These are phyloP conservation scores for Peterozyma xylosa DNA, from an alignment of 805 yeast species.

Conservation along the genomic window DNA sequence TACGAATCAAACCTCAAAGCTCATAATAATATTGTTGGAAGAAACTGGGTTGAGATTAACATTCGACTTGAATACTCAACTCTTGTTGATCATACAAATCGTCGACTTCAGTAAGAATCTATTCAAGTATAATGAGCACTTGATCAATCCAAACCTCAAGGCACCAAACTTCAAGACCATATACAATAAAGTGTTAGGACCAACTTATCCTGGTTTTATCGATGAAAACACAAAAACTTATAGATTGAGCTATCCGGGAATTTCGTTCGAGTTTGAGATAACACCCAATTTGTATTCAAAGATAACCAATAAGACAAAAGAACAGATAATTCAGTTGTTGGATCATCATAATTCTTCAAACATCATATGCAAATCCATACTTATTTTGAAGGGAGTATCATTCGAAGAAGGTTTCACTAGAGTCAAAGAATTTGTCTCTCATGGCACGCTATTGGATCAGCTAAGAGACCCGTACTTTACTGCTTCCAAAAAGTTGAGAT, in stretches of 20 bases:
- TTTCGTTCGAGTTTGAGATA: slow-evolving; percentile 39
- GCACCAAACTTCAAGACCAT: slow-evolving; percentile 29
- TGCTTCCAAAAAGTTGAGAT: slow-evolving; percentile 15
- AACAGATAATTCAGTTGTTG: slow-evolving; percentile 15
- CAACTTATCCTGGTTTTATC: slow-evolving; percentile 49
- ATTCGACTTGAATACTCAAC: slow-evolving; percentile 11
- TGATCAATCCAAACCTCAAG: neutral
- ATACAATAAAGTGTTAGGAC: slow-evolving; percentile 53
- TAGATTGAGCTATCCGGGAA: slow-evolving; percentile 47
- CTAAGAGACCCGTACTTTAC: too few species aligned
- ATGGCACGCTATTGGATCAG: slow-evolving; percentile 13
- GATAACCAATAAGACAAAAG: slow-evolving; percentile 1
- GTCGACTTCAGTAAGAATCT: slow-evolving; percentile 8
- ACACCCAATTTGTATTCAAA: slow-evolving; percentile 1
- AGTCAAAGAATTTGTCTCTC: slow-evolving; percentile 9
- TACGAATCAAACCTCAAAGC: neutral
- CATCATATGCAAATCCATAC: slow-evolving; percentile 28
- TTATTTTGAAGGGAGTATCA: slow-evolving; percentile 31
- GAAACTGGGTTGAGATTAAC: slow-evolving; percentile 9
- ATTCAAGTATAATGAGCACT: slow-evolving; percentile 1
- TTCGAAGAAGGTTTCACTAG: slow-evolving; percentile 10
- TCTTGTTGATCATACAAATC: slow-evolving; percentile 10
- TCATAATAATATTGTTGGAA: slow-evolving; percentile 5
- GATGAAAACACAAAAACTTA: slow-evolving; percentile 23
- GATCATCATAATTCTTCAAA: slow-evolving; percentile 21